Conservation (phyloP, 495 filamentous ascomycete genomes). For the Barbatosphaeria neglecta region DNA sequence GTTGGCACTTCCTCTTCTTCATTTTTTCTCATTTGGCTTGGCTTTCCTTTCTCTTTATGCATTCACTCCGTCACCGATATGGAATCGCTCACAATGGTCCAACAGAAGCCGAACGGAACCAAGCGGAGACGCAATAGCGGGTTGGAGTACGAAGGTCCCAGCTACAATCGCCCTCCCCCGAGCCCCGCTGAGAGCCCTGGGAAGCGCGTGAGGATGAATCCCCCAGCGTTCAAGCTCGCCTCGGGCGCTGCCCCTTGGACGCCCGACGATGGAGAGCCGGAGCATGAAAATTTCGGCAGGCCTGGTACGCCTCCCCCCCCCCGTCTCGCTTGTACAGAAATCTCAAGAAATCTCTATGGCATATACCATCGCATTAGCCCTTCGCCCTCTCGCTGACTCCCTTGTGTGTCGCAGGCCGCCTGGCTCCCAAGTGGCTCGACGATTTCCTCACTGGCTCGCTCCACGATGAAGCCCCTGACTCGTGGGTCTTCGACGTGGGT, state of each 20-base stretch:
- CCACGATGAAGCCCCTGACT: neutral
- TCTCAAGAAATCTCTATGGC: too few relatives aligned
- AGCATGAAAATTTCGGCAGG: neutral
- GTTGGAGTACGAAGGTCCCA: too few relatives aligned
- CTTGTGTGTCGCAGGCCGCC: slow-evolving; percentile 7
- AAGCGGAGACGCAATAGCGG: too few relatives aligned
- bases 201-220: neutral
- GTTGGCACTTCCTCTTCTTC: too few relatives aligned
- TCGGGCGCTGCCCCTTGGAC: neutral
- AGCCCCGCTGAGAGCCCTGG: too few relatives aligned
- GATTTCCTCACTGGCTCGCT: slow-evolving; percentile 12
- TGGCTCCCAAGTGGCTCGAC: slow-evolving; percentile 12
- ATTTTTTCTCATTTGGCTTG: too few relatives aligned
- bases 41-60: too few relatives aligned
- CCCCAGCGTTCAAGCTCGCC: neutral
- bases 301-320: neutral
- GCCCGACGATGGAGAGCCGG: neutral
- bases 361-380: too few relatives aligned
- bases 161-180: too few relatives aligned
- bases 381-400: neutral
- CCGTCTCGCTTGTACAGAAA: neutral
- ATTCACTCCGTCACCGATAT: too few relatives aligned
- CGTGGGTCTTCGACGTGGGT: neutral
- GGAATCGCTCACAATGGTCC: too few relatives aligned
- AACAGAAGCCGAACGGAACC: too few relatives aligned